phyloP scores from a whole-genome alignment of 139 green algal genomes.

The Edaphochlamys debaryana region DNA sequence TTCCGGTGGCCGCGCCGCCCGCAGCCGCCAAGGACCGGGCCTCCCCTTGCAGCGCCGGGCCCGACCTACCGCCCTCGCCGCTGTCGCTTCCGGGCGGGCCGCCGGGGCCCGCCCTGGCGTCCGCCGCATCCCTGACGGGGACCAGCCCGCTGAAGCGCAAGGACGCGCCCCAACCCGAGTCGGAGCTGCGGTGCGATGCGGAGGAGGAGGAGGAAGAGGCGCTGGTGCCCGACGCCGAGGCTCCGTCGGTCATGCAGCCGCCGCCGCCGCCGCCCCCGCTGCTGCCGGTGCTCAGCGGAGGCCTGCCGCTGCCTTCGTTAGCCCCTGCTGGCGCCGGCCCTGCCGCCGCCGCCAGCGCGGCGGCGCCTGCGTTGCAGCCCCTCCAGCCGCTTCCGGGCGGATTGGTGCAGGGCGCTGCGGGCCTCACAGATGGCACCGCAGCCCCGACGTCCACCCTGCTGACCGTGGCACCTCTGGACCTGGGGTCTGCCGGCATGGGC shows the following conservation, averaged over 20 bases:
- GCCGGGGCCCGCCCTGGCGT: too few relatives aligned
- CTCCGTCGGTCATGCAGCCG: not conserved
- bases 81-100: too few relatives aligned
- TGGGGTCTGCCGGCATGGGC: not conserved
- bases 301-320: too few relatives aligned
- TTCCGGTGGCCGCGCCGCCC: too few relatives aligned
- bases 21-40: too few relatives aligned
- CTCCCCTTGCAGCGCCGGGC: too few relatives aligned
- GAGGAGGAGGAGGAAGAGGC: not conserved
- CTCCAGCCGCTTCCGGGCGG: not conserved
- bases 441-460: too few relatives aligned
- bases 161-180: conserved; percentile 24
- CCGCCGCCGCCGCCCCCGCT: not conserved
- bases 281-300: not conserved
- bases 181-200: conserved; percentile 1
- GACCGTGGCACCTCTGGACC: conserved; percentile 6
- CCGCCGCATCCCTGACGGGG: not conserved
- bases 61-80: too few relatives aligned
- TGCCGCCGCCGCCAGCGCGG: not conserved
- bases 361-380: not conserved
- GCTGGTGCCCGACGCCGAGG: not conserved
- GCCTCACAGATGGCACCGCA: too few relatives aligned
- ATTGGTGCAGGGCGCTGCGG: too few relatives aligned
- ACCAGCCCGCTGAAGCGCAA: conserved; percentile 27
- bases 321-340: not conserved